These are phyloP conservation scores for Echria macrotheca DNA, from an alignment of 495 filamentous ascomycete species.

Conservation along the genomic window DNA sequence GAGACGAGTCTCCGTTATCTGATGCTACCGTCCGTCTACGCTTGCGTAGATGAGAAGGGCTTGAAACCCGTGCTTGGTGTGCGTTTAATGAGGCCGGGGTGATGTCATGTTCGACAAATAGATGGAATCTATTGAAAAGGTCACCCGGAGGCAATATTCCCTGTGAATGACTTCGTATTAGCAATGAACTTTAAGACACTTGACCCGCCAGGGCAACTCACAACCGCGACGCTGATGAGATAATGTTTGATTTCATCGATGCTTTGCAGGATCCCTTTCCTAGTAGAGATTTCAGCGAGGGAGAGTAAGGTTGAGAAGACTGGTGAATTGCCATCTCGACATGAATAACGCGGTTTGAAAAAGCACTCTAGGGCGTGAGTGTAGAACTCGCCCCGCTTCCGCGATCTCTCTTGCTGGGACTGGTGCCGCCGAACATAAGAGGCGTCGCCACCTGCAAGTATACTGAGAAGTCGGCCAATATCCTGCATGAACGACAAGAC, in stretches of 20 bases:
- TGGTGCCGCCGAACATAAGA: background rate
- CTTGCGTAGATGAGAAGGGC: too few relatives aligned
- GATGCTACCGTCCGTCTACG: too few relatives aligned
- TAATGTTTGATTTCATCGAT: conserved; percentile 8
- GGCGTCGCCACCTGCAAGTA: conserved; percentile 1
- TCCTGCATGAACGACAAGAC: conserved; percentile 4
- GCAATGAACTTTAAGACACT: background rate
- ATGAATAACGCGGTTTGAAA: background rate
- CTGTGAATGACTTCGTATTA: background rate
- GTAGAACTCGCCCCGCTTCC: background rate
- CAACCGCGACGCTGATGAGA: conserved; percentile 1
- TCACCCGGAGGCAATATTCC: background rate
- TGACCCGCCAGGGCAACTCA: too few relatives aligned
- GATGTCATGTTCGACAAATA: background rate
- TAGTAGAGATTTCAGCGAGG: conserved; percentile 7
- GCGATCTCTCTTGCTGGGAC: background rate
- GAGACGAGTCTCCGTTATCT: too few relatives aligned
- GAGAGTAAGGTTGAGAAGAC: background rate
- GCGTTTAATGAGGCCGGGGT: too few relatives aligned
- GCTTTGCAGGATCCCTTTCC: conserved; percentile 1
- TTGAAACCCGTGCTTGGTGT: too few relatives aligned
- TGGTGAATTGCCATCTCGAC: background rate
- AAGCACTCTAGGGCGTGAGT: background rate
- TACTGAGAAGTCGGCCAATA: background rate
- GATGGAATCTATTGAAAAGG: background rate